Evolutionary conservation across 106 monocot species (phyloP), one percentile per base, ranked within the genome.

Genomic region (Allium fistulosum): DNA sequence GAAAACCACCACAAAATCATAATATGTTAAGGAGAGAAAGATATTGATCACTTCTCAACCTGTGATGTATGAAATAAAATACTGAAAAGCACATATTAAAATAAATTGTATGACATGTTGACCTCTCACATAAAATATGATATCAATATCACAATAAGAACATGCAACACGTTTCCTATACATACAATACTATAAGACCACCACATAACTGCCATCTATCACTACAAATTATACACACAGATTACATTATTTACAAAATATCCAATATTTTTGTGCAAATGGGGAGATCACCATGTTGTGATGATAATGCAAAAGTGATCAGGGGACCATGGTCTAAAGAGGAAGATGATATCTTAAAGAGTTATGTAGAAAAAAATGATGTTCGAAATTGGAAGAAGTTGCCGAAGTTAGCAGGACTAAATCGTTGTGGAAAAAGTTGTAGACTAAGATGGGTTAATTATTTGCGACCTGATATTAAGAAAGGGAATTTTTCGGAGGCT

Each of bases 391-490:
- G 81, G 81, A 72, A 51, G 58, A 26, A 53, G 12, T 70, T 82
- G 17, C 81, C 81, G 0, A 74, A 82, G 81, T 59, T 63, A 18
- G 81, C 59, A 59, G 59, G 59, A 10, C 7, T 59, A 9, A 9
- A 17, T 9, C n/a, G 59, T 15, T 59, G 59, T 16, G 59, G 59
- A 49, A 81, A 81, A 76, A 81, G 81, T 63, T 81, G 81, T 67
- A 51, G 81, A 8, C 81, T 81, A 15, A 59, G 81, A 26, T 81
- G 76, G 76, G 65, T 69, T 3, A 81, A 81, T 60, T 81, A 81
- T 57, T 72, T 81, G n/a, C 69, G 79, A 1, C 80, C 80, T 0
- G 70, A 71, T 27, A 75, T 75, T 46, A 74, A 75, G 65, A 10
- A 74, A 26, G 79, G 79, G 17, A 27, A 17, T 27, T 74, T 79